A percentile compares a stretch with the other conserved stretches of the same genome.
These are phyloP conservation scores for Stephanodiscus minutulus DNA, from an alignment of 108 stramenopile species.

Conservation along the genomic window DNA sequence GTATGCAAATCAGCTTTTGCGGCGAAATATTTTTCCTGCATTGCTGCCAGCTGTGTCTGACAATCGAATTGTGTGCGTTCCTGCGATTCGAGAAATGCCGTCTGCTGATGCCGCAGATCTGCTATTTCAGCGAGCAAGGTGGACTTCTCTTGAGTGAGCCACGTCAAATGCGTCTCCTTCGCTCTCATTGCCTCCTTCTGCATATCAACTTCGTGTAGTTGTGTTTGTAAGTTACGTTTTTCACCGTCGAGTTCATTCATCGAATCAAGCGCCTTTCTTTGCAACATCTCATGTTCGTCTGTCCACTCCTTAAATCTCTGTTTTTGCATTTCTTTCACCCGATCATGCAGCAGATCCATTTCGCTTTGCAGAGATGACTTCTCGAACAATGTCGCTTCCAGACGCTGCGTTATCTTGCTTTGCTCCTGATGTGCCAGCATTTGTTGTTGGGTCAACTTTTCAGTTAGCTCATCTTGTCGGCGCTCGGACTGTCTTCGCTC, in stretches of 20 bases:
- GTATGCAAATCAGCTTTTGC: slow-evolving; percentile 15
- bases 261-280: neutral
- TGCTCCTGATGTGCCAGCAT: slow-evolving; percentile 14
- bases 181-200: slow-evolving; percentile 25
- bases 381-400: slow-evolving; percentile 11
- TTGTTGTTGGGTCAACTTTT: slow-evolving; percentile 13
- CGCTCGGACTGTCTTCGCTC: slow-evolving; percentile 15
- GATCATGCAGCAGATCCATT: slow-evolving; percentile 12
- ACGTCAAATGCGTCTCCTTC: slow-evolving; percentile 19
- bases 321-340: slow-evolving; percentile 29
- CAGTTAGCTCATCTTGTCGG: slow-evolving; percentile 12
- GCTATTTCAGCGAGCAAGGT: slow-evolving; percentile 14
- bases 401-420: neutral
- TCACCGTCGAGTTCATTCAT: slow-evolving; percentile 22
- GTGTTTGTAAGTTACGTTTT: slow-evolving; percentile 21
- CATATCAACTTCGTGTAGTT: slow-evolving; percentile 13
- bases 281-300: slow-evolving; percentile 18
- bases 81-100: slow-evolving; percentile 9
- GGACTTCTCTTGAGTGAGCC: slow-evolving; percentile 21
- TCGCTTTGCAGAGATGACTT: slow-evolving; percentile 34
- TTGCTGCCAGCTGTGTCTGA: slow-evolving; percentile 9
- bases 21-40: slow-evolving; percentile 11
- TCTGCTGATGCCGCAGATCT: slow-evolving; percentile 6
- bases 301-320: slow-evolving; percentile 25
- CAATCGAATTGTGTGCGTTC: neutral